These are phyloP conservation scores for Phytophthora podocarpi DNA, from an alignment of 352 stramenopile species.

Conservation along the genomic window DNA sequence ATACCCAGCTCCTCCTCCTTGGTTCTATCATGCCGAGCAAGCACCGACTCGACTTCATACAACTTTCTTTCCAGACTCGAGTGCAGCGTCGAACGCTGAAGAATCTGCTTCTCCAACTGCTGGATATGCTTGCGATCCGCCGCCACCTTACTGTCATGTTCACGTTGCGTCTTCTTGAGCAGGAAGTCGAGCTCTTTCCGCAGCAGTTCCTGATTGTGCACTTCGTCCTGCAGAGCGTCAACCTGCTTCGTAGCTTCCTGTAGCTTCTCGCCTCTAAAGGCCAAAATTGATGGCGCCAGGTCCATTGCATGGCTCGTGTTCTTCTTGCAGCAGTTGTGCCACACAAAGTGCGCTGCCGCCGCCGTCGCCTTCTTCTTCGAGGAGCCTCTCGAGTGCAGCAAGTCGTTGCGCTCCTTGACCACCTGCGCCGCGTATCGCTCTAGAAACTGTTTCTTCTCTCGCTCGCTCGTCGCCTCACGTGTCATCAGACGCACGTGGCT, in stretches of 20 bases:
- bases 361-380: slow-evolving; percentile 44
- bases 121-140: slow-evolving; percentile 72
- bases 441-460: slow-evolving; percentile 83
- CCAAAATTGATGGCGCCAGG: slow-evolving; percentile 69
- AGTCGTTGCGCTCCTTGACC: slow-evolving; percentile 86
- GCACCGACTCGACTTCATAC: slow-evolving; percentile 68
- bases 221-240: slow-evolving; percentile 58
- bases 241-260: slow-evolving; percentile 61
- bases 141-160: slow-evolving; percentile 68
- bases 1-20: slow-evolving; percentile 53
- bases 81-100: slow-evolving; percentile 64
- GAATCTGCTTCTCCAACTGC: slow-evolving; percentile 78
- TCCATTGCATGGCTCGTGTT: slow-evolving; percentile 68
- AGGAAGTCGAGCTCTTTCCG: slow-evolving; percentile 68
- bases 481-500: slow-evolving; percentile 61
- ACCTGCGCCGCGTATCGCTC: slow-evolving; percentile 82
- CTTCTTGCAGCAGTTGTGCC: slow-evolving; percentile 86
- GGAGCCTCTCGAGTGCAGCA: slow-evolving; percentile 61
- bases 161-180: slow-evolving; percentile 74
- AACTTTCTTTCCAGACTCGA: slow-evolving; percentile 72
- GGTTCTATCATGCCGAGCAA: slow-evolving; percentile 54
- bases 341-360: slow-evolving; percentile 58
- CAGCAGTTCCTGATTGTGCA: slow-evolving; percentile 64
- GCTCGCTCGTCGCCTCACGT: slow-evolving; percentile 51
- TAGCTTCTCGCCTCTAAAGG: slow-evolving; percentile 79